phyloP scores from a whole-genome alignment of 768 basidiomycete species.

The Termitomyces sp. region DNA sequence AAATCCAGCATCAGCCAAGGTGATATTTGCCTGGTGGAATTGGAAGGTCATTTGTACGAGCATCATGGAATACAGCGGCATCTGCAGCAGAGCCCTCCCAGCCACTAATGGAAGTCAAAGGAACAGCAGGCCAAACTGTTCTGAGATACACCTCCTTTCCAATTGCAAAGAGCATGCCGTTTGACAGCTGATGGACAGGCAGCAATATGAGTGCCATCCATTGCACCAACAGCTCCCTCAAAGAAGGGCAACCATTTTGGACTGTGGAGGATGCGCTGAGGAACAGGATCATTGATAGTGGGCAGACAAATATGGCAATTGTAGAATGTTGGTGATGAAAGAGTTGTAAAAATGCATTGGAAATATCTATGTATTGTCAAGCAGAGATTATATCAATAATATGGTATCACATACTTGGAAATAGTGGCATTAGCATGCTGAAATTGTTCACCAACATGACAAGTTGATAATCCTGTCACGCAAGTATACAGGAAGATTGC shows the following conservation, averaged over 20 bases:
- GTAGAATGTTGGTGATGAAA: background rate
- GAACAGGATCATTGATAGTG: background rate
- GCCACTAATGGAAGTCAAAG: background rate
- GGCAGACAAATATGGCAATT: background rate
- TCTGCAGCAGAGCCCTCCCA: background rate
- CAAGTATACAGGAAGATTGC: slow-evolving; percentile 26
- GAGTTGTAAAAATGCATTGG: background rate
- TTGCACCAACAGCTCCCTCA: no score
- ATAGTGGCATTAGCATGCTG: no score
- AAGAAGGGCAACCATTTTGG: no score
- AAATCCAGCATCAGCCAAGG: no score
- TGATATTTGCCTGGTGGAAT: background rate
- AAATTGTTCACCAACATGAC: slow-evolving; percentile 20
- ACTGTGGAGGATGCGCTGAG: background rate
- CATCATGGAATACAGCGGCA: no score
- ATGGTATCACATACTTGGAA: no score
- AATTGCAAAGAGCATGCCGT: background rate
- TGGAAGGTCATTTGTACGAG: background rate
- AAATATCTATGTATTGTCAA: background rate
- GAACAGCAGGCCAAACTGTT: background rate
- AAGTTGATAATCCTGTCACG: slow-evolving; percentile 21
- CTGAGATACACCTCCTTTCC: background rate
- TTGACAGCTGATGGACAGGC: no score
- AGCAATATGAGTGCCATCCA: no score
- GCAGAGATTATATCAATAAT: no score